These are phyloP conservation scores for Phytopythium litorale DNA, from an alignment of 352 stramenopile genomes.

Conservation along the genomic window DNA sequence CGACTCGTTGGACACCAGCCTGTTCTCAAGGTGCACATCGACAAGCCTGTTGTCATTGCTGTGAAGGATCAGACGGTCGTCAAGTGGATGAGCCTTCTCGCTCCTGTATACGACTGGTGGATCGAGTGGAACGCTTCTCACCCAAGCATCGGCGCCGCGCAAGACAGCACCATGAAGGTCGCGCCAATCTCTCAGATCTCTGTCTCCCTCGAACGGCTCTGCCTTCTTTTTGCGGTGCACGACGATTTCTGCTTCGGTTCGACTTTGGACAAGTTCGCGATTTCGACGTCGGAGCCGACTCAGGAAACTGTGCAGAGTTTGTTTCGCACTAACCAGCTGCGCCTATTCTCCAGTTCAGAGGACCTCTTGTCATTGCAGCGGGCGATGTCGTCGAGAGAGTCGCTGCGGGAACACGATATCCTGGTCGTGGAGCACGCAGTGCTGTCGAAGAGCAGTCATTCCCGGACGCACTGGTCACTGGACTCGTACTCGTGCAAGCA, in stretches of 20 bases:
- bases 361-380: conserved; percentile 26
- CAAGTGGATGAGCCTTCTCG: conserved; percentile 75
- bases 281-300: conserved; percentile 32
- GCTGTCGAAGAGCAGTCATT: conserved; percentile 45
- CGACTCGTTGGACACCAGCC: conserved; percentile 74
- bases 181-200: conserved; percentile 63
- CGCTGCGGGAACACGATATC: conserved; percentile 37
- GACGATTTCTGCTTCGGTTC: conserved; percentile 57
- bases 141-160: conserved; percentile 45
- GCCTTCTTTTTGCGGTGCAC: conserved; percentile 53
- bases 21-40: conserved; percentile 41
- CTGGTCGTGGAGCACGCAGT: conserved; percentile 24
- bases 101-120: conserved; percentile 82
- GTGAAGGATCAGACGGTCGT: conserved; percentile 76
- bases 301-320: conserved; percentile 28
- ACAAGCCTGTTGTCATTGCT: conserved; percentile 43
- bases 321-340: conserved; percentile 21
- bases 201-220: conserved; percentile 41
- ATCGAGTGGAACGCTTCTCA: conserved; percentile 76
- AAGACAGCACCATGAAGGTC: conserved; percentile 44
- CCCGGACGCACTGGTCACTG: conserved; percentile 41
- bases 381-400: conserved; percentile 15
- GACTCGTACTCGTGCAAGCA: conserved; percentile 46
- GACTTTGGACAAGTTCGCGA: conserved; percentile 29
- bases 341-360: conserved; percentile 35